Evolutionary conservation across 2,329 filamentous ascomycete genomes (phyloP), one percentile per base, ranked within the genome.

Genomic region (Penicillium sp.): DNA sequence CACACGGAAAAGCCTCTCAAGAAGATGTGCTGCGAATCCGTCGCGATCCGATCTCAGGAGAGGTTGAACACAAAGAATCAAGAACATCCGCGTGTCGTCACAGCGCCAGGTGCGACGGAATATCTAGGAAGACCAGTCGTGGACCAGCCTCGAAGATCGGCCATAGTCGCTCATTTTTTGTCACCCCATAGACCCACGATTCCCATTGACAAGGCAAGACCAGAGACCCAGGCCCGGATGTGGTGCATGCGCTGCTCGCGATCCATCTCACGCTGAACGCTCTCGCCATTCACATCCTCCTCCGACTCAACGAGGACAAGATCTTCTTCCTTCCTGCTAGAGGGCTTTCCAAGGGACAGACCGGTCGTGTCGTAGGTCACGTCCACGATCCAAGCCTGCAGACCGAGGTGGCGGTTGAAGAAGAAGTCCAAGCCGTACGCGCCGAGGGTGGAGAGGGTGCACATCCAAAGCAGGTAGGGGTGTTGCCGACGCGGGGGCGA

Each of bases 381-480:
- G 26, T 59, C 64, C 46, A 65, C 51, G 13, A 55, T 27, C 71
- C 71, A 72, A 29, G 61, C 59, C 51, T 64, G 62, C 42, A 76
- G 71, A 23, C 84, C 79, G 36, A 81, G 78, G 20, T 88, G 75
- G 8, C 88, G 82, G 72, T 90, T 87, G 72, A 88, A 90, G 78
- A 84, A 89, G 39, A 84, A 81, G 69, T 91, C 87, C 78, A 89
- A 82, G 55, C 78, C 78, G 54, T 71, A 69, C 30, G 72, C 58
- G 63, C 72, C 68, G 23, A 75, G 55, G 12, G 78, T 74, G 1
- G 77, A 69, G 51, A 91, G 81, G 21, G 91, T 74, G 2, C 86
- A 85, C 12, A 90, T 91, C 85, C 94, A 97, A 52, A 97, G 74
- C 21, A 97, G 85, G 70, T 96, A 97, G 0, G 93, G 93, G 70